Base-by-base conservation (phyloP, 1,139 yeast genomes). In the Scheffersomyces illinoinensis region DNA sequence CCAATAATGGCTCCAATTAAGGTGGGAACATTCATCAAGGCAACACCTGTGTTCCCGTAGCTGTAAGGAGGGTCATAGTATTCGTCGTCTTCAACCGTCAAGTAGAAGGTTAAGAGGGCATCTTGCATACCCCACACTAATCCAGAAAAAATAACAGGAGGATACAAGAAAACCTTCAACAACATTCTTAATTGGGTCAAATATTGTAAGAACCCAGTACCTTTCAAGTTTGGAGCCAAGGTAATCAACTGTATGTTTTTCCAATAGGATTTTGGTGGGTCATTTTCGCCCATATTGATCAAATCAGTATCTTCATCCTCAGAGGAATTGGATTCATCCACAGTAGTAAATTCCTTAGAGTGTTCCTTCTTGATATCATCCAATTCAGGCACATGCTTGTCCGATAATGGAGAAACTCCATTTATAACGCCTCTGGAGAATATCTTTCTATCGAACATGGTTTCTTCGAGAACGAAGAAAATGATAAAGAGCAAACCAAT, bases 101-200 rank as follows among this genome's bases (percentile, higher is more conserved):
- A 66, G 62, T 77, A 78, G 58, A 78, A 78, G 0, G 79, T 72
- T 52, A 78, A 68, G 53, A 77, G 70, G 1, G 79, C 76, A 60
- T 75, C 76, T 61, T 77, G 81, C 54, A 75, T 67, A 12, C 82
- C 81, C 77, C 80, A 76, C 14, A 76, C 71, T 3, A 75, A 58
- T 7, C 82, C 81, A 1, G 77, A 69, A 56, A 68, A 75, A 5
- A 77, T 60, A 18, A 76, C 76, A 0, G 79, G 76, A 1, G 81
- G 80, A 59, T 74, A 77, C 57, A 71, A 62, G 48, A 77, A 66
- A 53, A 78, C 78, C 47, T 69, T 69, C 53, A 74, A 59, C 55
- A 75, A 71, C 58, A 72, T 63, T 2, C 59, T 19, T 6, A 78
- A 64, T 46, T 76, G 67, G 53, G 59, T 64, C 23, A 71, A 53